Percentiles rank a stretch among this genome's conserved stretches.
Evolutionary conservation across 768 basidiomycete genomes (phyloP).

Genomic region (Suillus variegatus): DNA sequence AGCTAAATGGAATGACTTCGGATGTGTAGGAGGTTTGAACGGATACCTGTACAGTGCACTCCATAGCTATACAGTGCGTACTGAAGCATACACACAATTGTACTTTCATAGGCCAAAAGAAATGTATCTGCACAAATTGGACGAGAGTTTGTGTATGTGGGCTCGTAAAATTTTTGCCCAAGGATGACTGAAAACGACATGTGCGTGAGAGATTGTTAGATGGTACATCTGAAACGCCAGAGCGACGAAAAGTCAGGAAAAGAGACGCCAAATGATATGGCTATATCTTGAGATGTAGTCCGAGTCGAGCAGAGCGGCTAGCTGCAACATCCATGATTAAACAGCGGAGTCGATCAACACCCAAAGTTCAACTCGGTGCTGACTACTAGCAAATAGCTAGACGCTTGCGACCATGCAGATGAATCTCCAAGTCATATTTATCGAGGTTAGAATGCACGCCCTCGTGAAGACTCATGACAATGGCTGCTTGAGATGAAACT

Average conservation of each 20-base stretch:
- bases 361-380: neutral
- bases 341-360: no score
- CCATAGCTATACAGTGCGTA: neutral
- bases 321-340: no score
- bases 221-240: conserved; percentile 7
- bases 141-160: neutral
- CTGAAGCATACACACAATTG: neutral
- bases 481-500: conserved; percentile 3
- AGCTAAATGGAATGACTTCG: neutral
- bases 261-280: conserved; percentile 19
- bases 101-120: neutral
- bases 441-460: neutral
- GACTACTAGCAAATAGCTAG: no score
- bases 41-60: neutral
- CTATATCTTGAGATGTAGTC: conserved; percentile 11
- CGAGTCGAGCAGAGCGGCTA: no score
- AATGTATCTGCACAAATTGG: neutral
- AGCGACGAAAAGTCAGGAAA: conserved; percentile 18
- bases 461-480: neutral
- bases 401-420: no score
- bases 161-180: conserved; percentile 15
- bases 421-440: neutral
- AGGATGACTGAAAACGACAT: conserved; percentile 33
- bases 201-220: neutral
- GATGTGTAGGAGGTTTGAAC: neutral